phyloP scores from a whole-genome alignment of 75 land plant genomes.

The Ceratopteris richardii region DNA sequence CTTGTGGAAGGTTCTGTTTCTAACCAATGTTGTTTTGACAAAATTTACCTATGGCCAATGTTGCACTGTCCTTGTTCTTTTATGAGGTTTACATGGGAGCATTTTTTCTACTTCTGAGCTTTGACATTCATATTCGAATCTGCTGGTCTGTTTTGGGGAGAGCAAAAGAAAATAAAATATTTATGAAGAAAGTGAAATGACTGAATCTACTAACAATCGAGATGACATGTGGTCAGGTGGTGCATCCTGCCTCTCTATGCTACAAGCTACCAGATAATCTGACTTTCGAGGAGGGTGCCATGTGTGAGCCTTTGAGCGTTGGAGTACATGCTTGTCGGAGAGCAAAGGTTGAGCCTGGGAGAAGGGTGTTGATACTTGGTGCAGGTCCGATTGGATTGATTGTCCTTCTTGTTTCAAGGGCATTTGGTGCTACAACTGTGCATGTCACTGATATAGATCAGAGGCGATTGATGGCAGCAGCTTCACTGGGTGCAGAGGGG shows the following conservation, averaged over 20 bases:
- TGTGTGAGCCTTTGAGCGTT: constrained; percentile 98
- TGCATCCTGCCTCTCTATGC: constrained; percentile 90
- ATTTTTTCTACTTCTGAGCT: no score
- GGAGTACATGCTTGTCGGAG: constrained; percentile 35
- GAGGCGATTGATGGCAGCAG: constrained; percentile 19
- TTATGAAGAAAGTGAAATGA: no score
- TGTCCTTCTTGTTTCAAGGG: constrained; percentile 15
- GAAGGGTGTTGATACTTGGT: constrained; percentile 19
- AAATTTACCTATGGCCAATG: no score
- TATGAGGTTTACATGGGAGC: no score
- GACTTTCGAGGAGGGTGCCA: constrained; percentile 90
- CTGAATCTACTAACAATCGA: no score
- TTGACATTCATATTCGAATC: no score
- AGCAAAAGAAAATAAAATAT: no score
- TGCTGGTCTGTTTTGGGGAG: no score
- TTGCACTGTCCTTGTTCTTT: no score
- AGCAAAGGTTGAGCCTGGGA: constrained; percentile 15
- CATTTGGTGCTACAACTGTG: constrained; percentile 18
- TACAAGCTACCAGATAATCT: constrained; percentile 89
- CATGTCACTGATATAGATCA: constrained; percentile 19
- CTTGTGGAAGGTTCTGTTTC: no score
- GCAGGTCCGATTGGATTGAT: constrained; percentile 33
- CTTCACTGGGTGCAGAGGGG: constrained; percentile 22
- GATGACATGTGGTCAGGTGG: constrained; percentile 51
- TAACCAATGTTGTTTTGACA: no score